Evolutionary conservation across 2,329 filamentous ascomycete species (phyloP), one percentile per base, ranked within the genome.

Genomic region (Ustulina deusta): DNA sequence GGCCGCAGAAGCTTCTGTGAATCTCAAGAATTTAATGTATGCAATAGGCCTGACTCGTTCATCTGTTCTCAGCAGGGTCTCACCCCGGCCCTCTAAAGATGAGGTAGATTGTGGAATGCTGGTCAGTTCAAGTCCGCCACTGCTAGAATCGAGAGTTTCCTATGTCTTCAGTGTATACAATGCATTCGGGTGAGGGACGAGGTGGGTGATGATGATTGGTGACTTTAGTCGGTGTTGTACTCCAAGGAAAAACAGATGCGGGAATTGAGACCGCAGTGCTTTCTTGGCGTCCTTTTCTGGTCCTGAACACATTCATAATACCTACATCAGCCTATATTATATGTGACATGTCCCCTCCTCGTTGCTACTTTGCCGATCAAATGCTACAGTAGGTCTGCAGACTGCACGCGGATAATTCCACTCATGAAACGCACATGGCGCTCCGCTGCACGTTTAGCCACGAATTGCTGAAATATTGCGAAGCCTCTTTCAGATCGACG

Each of bases 251-350:
- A 17, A 49, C 6, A 17, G 13, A 9, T 29, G 27, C 10, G 25
- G 27, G 25, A 29, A 4, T 17, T 20, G n/a, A 54, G 32, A 54
- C 29, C 17, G 15, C 32, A 22, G 49, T 36, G 20, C 42, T 46
- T 46, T 7, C n/a, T 46, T 22, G n/a, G 20, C 42, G 20, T 36
- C 13, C 27, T 34, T 27, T 32, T 51, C 27, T 32, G 29, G n/a
- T n/a, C n/a, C n/a, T 6, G 11, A 10, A 10, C 13, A 17, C 34
- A 38, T 27, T 2, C 11, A 40, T 56, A 40, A 42, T 34, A 58
- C n/a, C n/a, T n/a, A n/a, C n/a, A 64, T 64, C 46, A 64, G 61
- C 54, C 61, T 63, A 58, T 61, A 60, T 20, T 44, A 13, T 52
- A 42, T 40, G 17, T 61, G 59, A 42, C 54, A 34, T 29, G 25